phyloP scores from a whole-genome alignment of 371 early-diverging fungal species.

The Mucor lusitanicus region DNA sequence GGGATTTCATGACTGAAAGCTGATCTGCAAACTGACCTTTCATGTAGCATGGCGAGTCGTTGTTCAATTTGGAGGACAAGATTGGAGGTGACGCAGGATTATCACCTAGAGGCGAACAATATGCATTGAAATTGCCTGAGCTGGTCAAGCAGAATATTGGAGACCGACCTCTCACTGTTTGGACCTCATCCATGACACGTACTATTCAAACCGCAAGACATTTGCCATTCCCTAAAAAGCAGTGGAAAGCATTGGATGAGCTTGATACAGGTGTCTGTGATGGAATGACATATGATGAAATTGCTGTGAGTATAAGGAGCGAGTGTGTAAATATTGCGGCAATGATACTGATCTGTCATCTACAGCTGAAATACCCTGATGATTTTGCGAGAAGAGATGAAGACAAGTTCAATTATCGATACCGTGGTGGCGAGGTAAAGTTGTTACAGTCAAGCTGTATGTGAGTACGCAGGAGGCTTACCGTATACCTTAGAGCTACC shows the following conservation, averaged over 20 bases:
- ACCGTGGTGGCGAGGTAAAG: constrained; percentile 91
- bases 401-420: constrained; percentile 94
- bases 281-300: constrained; percentile 97
- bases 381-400: constrained; percentile 89
- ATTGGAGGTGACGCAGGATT: constrained; percentile 96
- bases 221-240: constrained; percentile 84
- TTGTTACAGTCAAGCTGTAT: background rate
- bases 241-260: constrained; percentile 98
- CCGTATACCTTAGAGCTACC: constrained; percentile 62
- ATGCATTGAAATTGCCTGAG: constrained; percentile 81
- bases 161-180: constrained; percentile 79
- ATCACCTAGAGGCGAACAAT: constrained; percentile 84
- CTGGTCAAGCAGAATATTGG: constrained; percentile 75
- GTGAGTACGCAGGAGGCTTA: background rate
- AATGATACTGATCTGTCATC: background rate
- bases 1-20: background rate
- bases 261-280: constrained; percentile 97
- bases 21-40: background rate
- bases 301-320: constrained; percentile 58
- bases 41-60: constrained; percentile 85
- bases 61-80: constrained; percentile 83
- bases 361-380: constrained; percentile 71
- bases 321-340: too few species aligned
- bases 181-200: constrained; percentile 94
- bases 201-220: constrained; percentile 88